Conservation (phyloP, 129 eudicot genomes). For the Scalesia atractyloides region DNA sequence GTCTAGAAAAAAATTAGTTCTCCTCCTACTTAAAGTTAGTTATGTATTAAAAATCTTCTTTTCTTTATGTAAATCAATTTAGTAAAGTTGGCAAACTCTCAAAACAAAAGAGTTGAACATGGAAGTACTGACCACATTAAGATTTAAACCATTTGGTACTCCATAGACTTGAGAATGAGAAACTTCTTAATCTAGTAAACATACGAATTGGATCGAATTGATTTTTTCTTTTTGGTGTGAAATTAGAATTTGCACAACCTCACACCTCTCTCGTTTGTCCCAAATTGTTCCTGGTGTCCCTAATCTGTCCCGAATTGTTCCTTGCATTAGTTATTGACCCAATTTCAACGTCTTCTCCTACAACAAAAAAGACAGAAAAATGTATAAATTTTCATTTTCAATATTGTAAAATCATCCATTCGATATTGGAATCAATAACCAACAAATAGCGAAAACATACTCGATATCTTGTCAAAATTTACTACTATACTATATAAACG, state of each 20-base stretch:
- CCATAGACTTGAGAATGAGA: background rate
- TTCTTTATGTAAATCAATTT: no score
- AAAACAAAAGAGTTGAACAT: background rate
- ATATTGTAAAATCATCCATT: background rate
- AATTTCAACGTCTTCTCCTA: conserved; percentile 16
- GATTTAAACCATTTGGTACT: no score
- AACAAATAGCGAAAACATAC: no score
- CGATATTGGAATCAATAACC: no score
- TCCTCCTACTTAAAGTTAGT: no score
- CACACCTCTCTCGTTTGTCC: conserved; percentile 18
- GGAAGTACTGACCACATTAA: no score
- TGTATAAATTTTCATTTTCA: background rate
- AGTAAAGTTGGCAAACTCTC: no score
- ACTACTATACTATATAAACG: no score
- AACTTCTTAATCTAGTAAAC: background rate
- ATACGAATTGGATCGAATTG: conserved; percentile 23
- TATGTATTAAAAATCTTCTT: no score
- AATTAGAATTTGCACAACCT: conserved; percentile 21
- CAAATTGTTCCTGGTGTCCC: background rate
- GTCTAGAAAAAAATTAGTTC: no score
- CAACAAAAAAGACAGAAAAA: background rate
- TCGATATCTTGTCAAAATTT: no score
- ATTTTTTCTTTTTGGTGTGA: background rate
- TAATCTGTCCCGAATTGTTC: background rate
- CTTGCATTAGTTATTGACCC: background rate